These are phyloP conservation scores for Mycena citricolor DNA, from an alignment of 1,284 basidiomycete genomes.

Conservation along the genomic window DNA sequence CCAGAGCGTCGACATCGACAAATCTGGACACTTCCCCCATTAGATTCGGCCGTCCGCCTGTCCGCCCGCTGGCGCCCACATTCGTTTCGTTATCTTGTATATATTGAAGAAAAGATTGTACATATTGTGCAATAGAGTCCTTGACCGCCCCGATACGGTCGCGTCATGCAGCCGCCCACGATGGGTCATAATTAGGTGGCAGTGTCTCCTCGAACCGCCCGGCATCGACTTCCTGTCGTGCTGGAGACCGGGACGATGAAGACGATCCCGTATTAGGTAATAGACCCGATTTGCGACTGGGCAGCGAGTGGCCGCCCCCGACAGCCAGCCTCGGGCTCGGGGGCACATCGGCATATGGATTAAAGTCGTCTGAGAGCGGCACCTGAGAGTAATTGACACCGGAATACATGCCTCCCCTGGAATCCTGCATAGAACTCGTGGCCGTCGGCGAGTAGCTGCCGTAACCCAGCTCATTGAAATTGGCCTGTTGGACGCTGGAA, in stretches of 20 bases:
- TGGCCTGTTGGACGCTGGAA: no score
- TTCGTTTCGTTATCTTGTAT: no score
- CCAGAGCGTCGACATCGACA: no score
- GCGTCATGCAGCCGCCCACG: constrained; percentile 11
- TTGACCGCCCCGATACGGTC: background rate
- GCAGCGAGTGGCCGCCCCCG: background rate
- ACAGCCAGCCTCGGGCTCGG: background rate
- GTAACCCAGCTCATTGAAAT: no score
- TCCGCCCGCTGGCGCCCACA: no score
- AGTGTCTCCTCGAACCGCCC: constrained; percentile 18
- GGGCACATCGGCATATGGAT: constrained; percentile 9
- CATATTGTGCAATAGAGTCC: background rate
- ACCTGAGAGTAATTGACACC: constrained; percentile 10
- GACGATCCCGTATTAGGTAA: constrained; percentile 1
- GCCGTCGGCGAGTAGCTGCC: constrained; percentile 1
- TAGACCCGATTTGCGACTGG: constrained; percentile 3
- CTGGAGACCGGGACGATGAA: constrained; percentile 1
- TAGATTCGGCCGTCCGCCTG: no score
- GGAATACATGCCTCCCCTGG: background rate
- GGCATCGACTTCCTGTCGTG: constrained; percentile 22
- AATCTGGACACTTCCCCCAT: no score
- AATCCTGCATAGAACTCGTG: constrained; percentile 7
- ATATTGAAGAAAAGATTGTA: no score
- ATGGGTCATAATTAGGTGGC: constrained; percentile 20
- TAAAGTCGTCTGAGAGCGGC: constrained; percentile 13